Evolutionary conservation across 2,329 filamentous ascomycete genomes (phyloP), one percentile per base, ranked within the genome.

Genomic region (Trichoderma breve): DNA sequence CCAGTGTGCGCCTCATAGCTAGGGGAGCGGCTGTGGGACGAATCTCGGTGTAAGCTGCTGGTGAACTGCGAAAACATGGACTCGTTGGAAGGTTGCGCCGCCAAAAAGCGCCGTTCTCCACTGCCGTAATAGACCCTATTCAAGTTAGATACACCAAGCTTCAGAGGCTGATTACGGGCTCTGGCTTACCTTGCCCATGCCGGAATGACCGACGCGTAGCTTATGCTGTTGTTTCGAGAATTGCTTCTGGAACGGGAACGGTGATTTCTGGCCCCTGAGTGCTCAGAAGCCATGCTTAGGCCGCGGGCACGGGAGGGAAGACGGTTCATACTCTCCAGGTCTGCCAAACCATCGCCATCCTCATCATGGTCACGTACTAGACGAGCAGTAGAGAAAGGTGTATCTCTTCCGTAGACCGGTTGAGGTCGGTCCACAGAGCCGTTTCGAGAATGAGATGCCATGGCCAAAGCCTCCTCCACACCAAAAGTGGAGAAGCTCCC

Each of bases 51-150:
- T 70, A 86, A 83, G 79, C 86, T 83, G 76, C 88, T 83, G 74
- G 81, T 82, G 55, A 79, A 82, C 32, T 86, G 83, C 1, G 86
- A 87, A 70, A 81, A 76, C 76, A 86, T 81, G 36, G 84, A 80
- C 74, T 85, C 82, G 8, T 85, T 85, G 1, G 84, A 83, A 9
- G 82, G 79, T 43, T 82, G 78, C 21, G 79, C 75, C 24, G 84
- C 83, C 62, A 92, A 80, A 71, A 82, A 88, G 61, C 82, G 86
- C 73, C 84, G 86, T 79, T 88, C 90, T 65, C 90, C 90, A 68
- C 89, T 90, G 43, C 89, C 89, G 79, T 94, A 94, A 80, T 94
- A 94, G 18, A 93, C 82, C 75, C 86, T 89, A 53, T 57, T 43
- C 12, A 39, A 51, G 61, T 76, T 70, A 77, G 75, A 18, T 43